These are phyloP conservation scores for Paxillus involutus DNA, from an alignment of 768 basidiomycete genomes.

Conservation along the genomic window DNA sequence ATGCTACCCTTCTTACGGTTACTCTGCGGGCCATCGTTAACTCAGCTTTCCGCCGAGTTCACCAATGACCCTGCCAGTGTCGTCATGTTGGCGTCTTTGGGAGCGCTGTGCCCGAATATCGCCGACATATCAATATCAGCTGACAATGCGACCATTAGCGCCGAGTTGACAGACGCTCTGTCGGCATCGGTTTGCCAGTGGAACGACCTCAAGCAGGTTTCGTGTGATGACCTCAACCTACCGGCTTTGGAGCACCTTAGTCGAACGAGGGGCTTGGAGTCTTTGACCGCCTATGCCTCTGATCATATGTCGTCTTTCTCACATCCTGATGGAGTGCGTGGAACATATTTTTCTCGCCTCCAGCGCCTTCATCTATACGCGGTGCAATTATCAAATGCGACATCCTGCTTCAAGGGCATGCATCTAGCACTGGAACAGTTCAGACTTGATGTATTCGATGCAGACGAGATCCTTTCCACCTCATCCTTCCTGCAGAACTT, in stretches of 20 bases:
- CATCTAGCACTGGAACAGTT: slow-evolving; percentile 15
- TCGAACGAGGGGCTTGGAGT: slow-evolving; percentile 7
- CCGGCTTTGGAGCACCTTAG: slow-evolving; percentile 19
- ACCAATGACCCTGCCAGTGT: slow-evolving; percentile 16
- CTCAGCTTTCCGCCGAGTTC: slow-evolving; percentile 19
- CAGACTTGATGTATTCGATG: slow-evolving; percentile 21
- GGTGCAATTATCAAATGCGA: slow-evolving; percentile 8
- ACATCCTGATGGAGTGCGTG: neutral
- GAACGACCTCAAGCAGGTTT: slow-evolving; percentile 15
- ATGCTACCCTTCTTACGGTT: slow-evolving; percentile 23
- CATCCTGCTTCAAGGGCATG: slow-evolving; percentile 6
- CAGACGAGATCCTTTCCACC: slow-evolving; percentile 8
- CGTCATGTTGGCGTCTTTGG: slow-evolving; percentile 9
- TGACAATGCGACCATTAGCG: slow-evolving; percentile 3
- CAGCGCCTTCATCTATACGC: slow-evolving; percentile 21
- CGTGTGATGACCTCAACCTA: slow-evolving; percentile 21
- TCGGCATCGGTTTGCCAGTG: slow-evolving; percentile 20
- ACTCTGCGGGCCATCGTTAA: slow-evolving; percentile 22
- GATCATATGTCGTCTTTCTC: slow-evolving; percentile 9
- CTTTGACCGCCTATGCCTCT: slow-evolving; percentile 14
- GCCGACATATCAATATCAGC: slow-evolving; percentile 16
- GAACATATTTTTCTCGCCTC: slow-evolving; percentile 8
- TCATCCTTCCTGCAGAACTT: slow-evolving; percentile 9
- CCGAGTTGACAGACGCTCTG: slow-evolving; percentile 11
- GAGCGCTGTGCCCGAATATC: slow-evolving; percentile 19